phyloP scores from a whole-genome alignment of 2,329 filamentous ascomycete genomes.

The Fusarium annulatum region DNA sequence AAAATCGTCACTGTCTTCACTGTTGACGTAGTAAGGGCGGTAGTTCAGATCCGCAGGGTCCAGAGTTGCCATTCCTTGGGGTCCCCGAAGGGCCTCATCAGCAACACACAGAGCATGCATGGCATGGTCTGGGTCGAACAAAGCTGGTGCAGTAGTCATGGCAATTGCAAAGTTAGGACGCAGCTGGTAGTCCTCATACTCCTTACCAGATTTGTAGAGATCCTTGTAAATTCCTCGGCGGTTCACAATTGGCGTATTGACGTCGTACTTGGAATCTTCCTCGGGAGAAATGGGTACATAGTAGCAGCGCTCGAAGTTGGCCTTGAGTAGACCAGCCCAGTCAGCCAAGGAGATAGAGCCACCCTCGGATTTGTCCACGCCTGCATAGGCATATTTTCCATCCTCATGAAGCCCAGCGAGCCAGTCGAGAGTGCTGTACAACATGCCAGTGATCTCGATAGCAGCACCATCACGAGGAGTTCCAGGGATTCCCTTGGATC shows the following conservation, averaged over 20 bases:
- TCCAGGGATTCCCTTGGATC: slow-evolving; percentile 91
- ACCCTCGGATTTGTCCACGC: slow-evolving; percentile 75
- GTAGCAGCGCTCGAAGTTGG: slow-evolving; percentile 92
- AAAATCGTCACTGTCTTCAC: slow-evolving; percentile 91
- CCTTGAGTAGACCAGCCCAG: slow-evolving; percentile 84
- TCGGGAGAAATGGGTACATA: slow-evolving; percentile 78
- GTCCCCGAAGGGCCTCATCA: slow-evolving; percentile 83
- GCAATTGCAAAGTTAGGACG: slow-evolving; percentile 94
- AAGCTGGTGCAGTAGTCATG: slow-evolving; percentile 90
- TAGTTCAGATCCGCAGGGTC: slow-evolving; percentile 95
- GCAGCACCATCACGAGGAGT: slow-evolving; percentile 97
- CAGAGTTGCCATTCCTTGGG: slow-evolving; percentile 94
- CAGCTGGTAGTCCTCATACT: slow-evolving; percentile 97
- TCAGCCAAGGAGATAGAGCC: slow-evolving; percentile 73
- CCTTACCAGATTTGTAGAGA: slow-evolving; percentile 90
- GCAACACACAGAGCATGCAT: slow-evolving; percentile 82
- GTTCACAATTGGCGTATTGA: slow-evolving; percentile 84
- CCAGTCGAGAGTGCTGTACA: slow-evolving; percentile 92
- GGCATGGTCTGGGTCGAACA: slow-evolving; percentile 84
- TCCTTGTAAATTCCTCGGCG: slow-evolving; percentile 98
- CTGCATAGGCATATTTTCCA: slow-evolving; percentile 77
- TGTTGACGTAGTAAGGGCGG: slow-evolving; percentile 93
- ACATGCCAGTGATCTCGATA: slow-evolving; percentile 91
- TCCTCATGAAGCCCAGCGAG: slow-evolving; percentile 72
- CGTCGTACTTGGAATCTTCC: slow-evolving; percentile 81